Conservation (phyloP, 2,329 filamentous ascomycete genomes). For the Eutypa lata region DNA sequence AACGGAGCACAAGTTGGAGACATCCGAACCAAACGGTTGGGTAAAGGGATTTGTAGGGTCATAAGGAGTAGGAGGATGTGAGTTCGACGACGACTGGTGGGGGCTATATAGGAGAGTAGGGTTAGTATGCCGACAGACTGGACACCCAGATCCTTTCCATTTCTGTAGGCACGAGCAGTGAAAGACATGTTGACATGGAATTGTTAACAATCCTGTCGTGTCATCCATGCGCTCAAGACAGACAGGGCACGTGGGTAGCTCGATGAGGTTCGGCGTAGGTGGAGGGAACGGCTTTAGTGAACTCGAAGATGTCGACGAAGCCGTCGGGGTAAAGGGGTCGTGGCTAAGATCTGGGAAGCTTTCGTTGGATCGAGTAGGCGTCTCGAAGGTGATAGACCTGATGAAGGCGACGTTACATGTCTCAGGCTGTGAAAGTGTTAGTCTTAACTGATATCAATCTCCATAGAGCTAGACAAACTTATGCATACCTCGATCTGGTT, state of each 20-base stretch:
- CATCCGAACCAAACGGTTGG: constrained; percentile 55
- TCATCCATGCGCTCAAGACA: constrained; percentile 98
- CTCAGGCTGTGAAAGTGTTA: constrained; percentile 62
- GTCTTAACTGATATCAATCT: constrained; percentile 11
- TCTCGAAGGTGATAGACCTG: constrained; percentile 83
- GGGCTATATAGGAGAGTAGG: constrained; percentile 26
- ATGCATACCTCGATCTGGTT: constrained; percentile 82
- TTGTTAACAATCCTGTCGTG: constrained; percentile 90
- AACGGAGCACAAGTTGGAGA: constrained; percentile 71
- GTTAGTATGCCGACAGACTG: constrained; percentile 86
- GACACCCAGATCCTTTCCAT: constrained; percentile 92
- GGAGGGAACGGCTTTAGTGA: constrained; percentile 59
- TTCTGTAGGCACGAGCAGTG: constrained; percentile 95
- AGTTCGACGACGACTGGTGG: constrained; percentile 14
- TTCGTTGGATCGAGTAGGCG: constrained; percentile 44
- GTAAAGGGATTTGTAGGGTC: constrained; percentile 48
- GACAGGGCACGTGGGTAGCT: constrained; percentile 92
- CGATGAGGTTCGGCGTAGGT: constrained; percentile 77
- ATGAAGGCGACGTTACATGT: constrained; percentile 95
- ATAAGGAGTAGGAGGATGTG: constrained; percentile 24
- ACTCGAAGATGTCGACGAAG: constrained; percentile 31
- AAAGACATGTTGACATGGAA: constrained; percentile 95
- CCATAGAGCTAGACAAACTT: constrained; percentile 15
- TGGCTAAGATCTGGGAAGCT: constrained; percentile 60
- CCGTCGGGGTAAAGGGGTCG: constrained; percentile 59